Evolutionary conservation across 345 rosid genomes (phyloP), one percentile per base, ranked within the genome.

Genomic region (Nephelium lappaceum): DNA sequence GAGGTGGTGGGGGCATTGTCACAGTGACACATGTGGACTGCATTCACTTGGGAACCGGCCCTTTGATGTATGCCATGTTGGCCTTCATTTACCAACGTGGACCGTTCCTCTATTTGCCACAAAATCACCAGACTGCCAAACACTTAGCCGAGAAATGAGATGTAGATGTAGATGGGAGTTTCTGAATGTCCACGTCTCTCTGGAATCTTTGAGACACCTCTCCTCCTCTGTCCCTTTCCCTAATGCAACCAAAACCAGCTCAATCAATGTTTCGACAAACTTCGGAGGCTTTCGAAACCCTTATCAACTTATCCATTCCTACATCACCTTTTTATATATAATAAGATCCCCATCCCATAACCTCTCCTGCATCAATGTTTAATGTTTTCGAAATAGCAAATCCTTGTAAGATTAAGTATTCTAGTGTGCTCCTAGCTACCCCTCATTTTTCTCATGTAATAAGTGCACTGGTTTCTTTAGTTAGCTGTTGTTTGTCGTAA

Each of bases 41-140:
- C 23, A 57, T 64, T 71, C 36, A 69, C 65, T 53, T 49, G 16
- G 36, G 39, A 31, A 9, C 23, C 18, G 18, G 62, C 21, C 31
- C 63, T 31, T 24, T 39, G 18, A n/a, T n/a, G n/a, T n/a, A 5
- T 3, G 5, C 23, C 5, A 14, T 63, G 38, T 66, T 12, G 9
- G 27, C 36, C 12, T 15, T 58, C 82, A 71, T 72, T 79, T 71
- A 71, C 42, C 41, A 21, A 25, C 5, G 75, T 76, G 72, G 80
- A 31, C 80, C 82, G 49, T 16, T 7, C 18, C n/a, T 0, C 6
- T 19, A 10, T 38, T 4, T 25, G 60, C 70, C 70, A 64, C 61
- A 9, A 3, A 12, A 31, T 36, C 8, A 3, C 9, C 10, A 9
- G 24, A 38, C 12, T 19, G 75, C 43, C 45, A 53, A 45, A 55